phyloP scores from a whole-genome alignment of 495 filamentous ascomycete species.

The Aspergillus biplanus region DNA sequence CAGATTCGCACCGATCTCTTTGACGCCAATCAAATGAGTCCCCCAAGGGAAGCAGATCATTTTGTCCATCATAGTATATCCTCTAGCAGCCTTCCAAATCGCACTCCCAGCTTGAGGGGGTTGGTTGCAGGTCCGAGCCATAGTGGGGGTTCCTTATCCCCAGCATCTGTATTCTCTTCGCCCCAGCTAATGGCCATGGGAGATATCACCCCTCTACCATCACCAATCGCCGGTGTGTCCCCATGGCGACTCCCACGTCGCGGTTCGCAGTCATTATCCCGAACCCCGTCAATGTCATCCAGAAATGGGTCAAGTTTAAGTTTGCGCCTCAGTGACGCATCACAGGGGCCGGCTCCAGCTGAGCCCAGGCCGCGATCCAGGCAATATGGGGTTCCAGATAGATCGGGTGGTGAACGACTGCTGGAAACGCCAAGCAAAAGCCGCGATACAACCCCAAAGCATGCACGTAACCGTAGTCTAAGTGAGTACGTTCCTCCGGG shows the following conservation, averaged over 20 bases:
- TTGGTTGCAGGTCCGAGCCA: constrained; percentile 43
- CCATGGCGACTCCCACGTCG: constrained; percentile 57
- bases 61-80: constrained; percentile 44
- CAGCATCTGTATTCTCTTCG: constrained; percentile 62
- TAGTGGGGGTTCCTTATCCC: constrained; percentile 60
- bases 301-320: constrained; percentile 41
- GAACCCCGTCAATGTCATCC: constrained; percentile 45
- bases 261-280: constrained; percentile 49
- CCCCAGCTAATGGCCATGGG: constrained; percentile 81
- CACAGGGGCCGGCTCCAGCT: constrained; percentile 39
- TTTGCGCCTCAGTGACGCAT: constrained; percentile 45
- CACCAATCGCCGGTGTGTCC: constrained; percentile 76
- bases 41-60: constrained; percentile 38
- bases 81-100: constrained; percentile 48
- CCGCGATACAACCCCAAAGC: constrained; percentile 41
- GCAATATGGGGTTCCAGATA: constrained; percentile 40
- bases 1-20: constrained; percentile 49
- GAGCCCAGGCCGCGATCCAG: constrained; percentile 39
- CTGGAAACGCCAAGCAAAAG: constrained; percentile 38
- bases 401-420: constrained; percentile 41
- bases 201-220: constrained; percentile 91
- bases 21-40: constrained; percentile 31
- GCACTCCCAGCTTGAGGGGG: constrained; percentile 55
- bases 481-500: constrained; percentile 84
- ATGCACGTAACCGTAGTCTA: constrained; percentile 74